These are phyloP conservation scores for Dictyostelium capitatum DNA, from an alignment of 78 protist species.

Conservation along the genomic window DNA sequence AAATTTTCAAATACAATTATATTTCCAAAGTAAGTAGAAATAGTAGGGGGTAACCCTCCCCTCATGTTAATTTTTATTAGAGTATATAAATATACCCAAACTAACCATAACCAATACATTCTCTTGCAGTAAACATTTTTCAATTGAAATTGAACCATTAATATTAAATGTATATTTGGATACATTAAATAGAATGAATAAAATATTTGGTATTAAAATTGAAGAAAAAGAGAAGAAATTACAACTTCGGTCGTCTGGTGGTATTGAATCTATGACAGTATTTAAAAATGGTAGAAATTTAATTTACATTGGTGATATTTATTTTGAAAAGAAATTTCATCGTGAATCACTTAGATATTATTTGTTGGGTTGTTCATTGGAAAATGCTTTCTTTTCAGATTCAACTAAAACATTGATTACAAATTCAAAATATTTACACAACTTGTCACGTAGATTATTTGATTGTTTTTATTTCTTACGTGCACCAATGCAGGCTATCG, in stretches of 20 bases:
- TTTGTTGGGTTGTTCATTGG: constrained; percentile 34
- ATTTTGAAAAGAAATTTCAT: constrained; percentile 51
- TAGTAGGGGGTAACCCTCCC: neutral
- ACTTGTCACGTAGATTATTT: constrained; percentile 7
- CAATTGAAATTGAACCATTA: neutral
- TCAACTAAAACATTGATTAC: neutral
- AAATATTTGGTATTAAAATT: constrained; percentile 8
- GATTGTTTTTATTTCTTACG: constrained; percentile 26
- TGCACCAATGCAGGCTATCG: constrained; percentile 54
- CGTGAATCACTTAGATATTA: constrained; percentile 53
- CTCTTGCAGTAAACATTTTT: constrained; percentile 33
- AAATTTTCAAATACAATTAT: constrained; percentile 3
- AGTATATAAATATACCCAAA: too few species aligned
- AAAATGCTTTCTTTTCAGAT: constrained; percentile 36
- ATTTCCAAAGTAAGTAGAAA: constrained; percentile 28
- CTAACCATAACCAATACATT: too few species aligned
- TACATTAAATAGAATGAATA: constrained; percentile 30
- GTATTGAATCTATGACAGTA: neutral
- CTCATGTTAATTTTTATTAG: too few species aligned
- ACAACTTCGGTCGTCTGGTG: neutral
- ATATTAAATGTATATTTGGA: constrained; percentile 23
- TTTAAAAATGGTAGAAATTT: constrained; percentile 15
- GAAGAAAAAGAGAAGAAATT: neutral
- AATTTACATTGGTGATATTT: constrained; percentile 48
- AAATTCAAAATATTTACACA: neutral